Base-by-base conservation (phyloP, 352 stramenopile genomes). In the Phytopythium vexans region DNA sequence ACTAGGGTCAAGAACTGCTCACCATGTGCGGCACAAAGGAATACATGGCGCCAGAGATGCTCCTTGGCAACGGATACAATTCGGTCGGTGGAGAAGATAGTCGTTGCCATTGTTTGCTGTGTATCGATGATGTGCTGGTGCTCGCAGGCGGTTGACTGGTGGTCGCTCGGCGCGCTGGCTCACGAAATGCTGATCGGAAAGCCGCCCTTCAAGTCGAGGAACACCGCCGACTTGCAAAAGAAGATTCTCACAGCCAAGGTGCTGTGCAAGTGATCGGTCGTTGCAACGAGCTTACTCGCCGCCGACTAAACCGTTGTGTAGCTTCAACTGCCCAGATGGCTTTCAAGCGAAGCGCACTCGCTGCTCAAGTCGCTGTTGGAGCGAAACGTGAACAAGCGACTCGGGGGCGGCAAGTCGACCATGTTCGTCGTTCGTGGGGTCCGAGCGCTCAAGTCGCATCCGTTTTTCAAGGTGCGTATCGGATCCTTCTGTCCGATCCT, bases 361-460 rank as follows among this genome's bases (percentile, higher is more conserved):
- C 64, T 99, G 16, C 77, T 99, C 43, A 98, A 97, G 60, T 88
- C 88, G 11, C 69, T 99, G 6, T 77, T 99, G 14, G 96, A 99
- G 72, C 87, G 96, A 39, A 97, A 99, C 68, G 91, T 97, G 6
- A 88, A 85, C 56, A 97, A 98, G 65, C 74, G 97, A 35, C 77
- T 99, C 34, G 97, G 96, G 34, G 82, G 83, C 0, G 78, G 93
- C 7, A 98, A 96, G 65, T 95, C 89, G 14, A 98, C 92, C 12
- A 99, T 99, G 94, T 99, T 99, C 65, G 82, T 98, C 38, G 86
- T 99, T 4, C 95, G 96, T 45, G 97, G 97, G 33, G 90, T 99
- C 6, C 83, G 96, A 31, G 95, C 86, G 21, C 59, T 99, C 36
- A 99, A 99, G 68, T 69, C 82, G 42, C 88, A 98, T 35, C 60